Evolutionary conservation across 129 eudicot species (phyloP), one percentile per base, ranked within the genome.

Genomic region (Dittrichia graveolens): DNA sequence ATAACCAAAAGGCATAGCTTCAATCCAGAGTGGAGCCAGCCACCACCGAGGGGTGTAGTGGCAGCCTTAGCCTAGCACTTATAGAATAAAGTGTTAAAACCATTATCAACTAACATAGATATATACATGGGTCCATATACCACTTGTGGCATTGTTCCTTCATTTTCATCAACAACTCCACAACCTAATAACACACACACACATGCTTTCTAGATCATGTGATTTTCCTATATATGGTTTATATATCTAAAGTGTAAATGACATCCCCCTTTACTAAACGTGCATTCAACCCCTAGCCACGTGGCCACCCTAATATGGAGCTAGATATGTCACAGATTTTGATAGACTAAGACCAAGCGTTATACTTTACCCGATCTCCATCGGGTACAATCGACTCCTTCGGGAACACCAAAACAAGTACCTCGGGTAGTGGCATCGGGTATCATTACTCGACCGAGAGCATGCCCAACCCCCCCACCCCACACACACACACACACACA

Each of bases 61-160:
- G 60, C 63, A 69, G 50, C 61, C 74, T 69, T 69, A 41, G 8
- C 46, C 64, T 53, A 54, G 48, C 49, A 15, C 61, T 19, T 41
- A 54, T 39, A 55, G 53, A 19, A 71, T 31, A 71, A 71, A 71
- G 75, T 42, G 54, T 55, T 41, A 3, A 52, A 19, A 40, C 49
- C 75, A 70, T 70, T 39, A 18, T 11, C 64, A 42, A 70, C 38
- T 71, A 42, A 71, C 65, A 24, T 24, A 24, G 0, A 24, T 50
- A 71, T 56, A 24, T 72, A 35, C 31, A 44, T 31, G 77, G 76
- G 77, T 72, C 77, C 77, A 60, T 72, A 55, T 58, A 41, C 65
- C 75, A 71, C 75, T 55, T 55, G 24, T 71, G 52, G 39, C 60
- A 59, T 35, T 60, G 60, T 60, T 72, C 69, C 4, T 72, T 72